These are phyloP conservation scores for Rhizodiscina lignyota DNA, from an alignment of 495 filamentous ascomycete species.

Conservation along the genomic window DNA sequence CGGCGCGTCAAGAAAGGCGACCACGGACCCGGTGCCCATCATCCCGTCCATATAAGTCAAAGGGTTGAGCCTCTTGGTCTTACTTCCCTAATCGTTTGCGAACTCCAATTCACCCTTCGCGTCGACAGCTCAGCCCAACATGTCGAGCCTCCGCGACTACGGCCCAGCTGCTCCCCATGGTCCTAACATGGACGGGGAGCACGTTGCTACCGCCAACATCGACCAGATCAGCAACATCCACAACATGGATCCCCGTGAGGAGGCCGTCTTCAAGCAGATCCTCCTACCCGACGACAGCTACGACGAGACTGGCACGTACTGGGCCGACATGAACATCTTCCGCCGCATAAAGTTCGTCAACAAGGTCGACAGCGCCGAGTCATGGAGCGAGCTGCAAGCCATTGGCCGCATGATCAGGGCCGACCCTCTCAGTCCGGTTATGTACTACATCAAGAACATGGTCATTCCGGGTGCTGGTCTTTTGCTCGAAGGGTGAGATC, in stretches of 20 bases:
- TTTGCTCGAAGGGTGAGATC: constrained; percentile 57
- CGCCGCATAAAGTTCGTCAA: constrained; percentile 56
- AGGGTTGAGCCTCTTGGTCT: too few species aligned
- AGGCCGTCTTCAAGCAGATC: constrained; percentile 52
- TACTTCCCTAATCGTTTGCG: too few species aligned
- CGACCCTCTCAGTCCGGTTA: constrained; percentile 61
- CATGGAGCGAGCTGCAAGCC: constrained; percentile 39
- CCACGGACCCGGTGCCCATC: too few species aligned
- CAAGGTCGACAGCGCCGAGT: constrained; percentile 47
- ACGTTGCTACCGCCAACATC: constrained; percentile 24
- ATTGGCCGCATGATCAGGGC: constrained; percentile 64
- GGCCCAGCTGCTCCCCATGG: constrained; percentile 32
- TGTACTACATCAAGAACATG: constrained; percentile 75
- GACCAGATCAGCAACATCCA: constrained; percentile 32
- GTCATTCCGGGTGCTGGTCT: constrained; percentile 80
- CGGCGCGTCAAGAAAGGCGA: too few species aligned
- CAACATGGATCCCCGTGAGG: too few species aligned
- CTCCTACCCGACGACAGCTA: constrained; percentile 75
- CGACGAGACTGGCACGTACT: constrained; percentile 64
- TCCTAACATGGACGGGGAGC: constrained; percentile 34
- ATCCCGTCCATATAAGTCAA: too few species aligned
- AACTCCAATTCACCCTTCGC: too few species aligned
- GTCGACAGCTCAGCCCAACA: too few species aligned
- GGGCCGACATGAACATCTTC: constrained; percentile 60
- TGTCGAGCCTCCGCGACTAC: too few species aligned